Evolutionary conservation across 2,329 filamentous ascomycete genomes (phyloP).

Genomic region (Drechslerella coelobrocha): DNA sequence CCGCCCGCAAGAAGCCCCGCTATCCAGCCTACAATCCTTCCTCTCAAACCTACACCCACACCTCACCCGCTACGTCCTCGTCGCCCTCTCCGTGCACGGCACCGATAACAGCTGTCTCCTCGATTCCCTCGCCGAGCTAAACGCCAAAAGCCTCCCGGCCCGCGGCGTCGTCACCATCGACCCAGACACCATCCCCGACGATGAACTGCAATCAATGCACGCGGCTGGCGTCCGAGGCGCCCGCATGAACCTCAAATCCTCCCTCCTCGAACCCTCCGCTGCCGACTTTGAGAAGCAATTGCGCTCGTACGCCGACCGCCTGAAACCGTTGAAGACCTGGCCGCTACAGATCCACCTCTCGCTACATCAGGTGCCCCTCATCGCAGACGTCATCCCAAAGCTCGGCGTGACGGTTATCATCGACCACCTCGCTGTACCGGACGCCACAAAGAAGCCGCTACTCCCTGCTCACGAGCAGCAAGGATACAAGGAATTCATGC

Average conservation of each 20-base stretch:
- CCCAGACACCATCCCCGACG: constrained; percentile 51
- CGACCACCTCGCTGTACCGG: constrained; percentile 55
- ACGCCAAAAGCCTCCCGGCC: constrained; percentile 32
- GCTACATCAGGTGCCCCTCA: constrained; percentile 52
- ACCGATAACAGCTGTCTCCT: constrained; percentile 56
- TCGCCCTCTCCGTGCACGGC: constrained; percentile 56
- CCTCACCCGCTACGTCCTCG: constrained; percentile 54
- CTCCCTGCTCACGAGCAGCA: constrained; percentile 40
- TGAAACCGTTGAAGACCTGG: constrained; percentile 55
- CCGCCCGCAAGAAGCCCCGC: constrained; percentile 50
- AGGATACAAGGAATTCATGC: constrained; percentile 52
- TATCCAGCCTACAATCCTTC: constrained; percentile 53
- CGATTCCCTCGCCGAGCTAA: constrained; percentile 55
- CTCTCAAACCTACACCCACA: constrained; percentile 52
- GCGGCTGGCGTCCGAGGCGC: constrained; percentile 55
- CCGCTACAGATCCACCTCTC: constrained; percentile 56
- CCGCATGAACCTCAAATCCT: constrained; percentile 56
- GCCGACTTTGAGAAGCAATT: constrained; percentile 52
- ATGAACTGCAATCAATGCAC: constrained; percentile 55
- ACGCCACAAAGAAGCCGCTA: constrained; percentile 12
- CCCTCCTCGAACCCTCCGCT: constrained; percentile 50
- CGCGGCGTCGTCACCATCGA: constrained; percentile 56
- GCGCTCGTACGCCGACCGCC: constrained; percentile 52
- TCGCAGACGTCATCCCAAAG: constrained; percentile 53
- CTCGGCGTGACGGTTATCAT: constrained; percentile 54